Conservation (phyloP, 306 rosid species). For the Lathyrus oleraceus region DNA sequence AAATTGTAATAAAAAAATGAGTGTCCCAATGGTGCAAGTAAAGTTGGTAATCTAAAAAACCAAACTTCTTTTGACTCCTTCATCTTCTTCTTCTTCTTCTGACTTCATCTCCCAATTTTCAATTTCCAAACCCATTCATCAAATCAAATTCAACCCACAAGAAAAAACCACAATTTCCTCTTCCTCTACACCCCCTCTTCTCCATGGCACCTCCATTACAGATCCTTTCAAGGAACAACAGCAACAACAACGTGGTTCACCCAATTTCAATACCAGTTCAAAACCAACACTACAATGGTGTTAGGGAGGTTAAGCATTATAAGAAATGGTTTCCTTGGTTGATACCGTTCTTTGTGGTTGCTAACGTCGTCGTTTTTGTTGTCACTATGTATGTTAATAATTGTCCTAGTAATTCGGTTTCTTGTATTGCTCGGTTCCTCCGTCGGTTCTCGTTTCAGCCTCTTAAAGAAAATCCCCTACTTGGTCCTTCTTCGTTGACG, state of each 20-base stretch:
- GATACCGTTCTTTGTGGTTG: slow-evolving; percentile 63
- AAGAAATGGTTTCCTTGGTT: slow-evolving; percentile 81
- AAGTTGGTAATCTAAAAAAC: slow-evolving; percentile 13
- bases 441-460: slow-evolving; percentile 92
- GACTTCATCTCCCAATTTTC: background rate
- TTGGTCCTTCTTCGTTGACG: slow-evolving; percentile 90
- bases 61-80: slow-evolving; percentile 7
- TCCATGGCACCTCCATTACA: slow-evolving; percentile 35
- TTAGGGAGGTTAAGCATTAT: slow-evolving; percentile 55
- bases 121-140: background rate
- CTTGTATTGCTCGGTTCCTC: slow-evolving; percentile 71
- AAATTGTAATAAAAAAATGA: background rate
- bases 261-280: slow-evolving; percentile 44
- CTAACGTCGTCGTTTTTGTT: slow-evolving; percentile 54
- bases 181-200: background rate
- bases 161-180: background rate
- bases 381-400: slow-evolving; percentile 87
- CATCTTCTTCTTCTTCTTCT: slow-evolving; percentile 1
- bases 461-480: slow-evolving; percentile 84
- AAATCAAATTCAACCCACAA: background rate
- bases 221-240: slow-evolving; percentile 44
- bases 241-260: slow-evolving; percentile 47
- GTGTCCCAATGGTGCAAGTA: slow-evolving; percentile 13
- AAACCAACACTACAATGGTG: background rate
- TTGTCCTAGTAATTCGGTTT: slow-evolving; percentile 79